phyloP scores from a whole-genome alignment of 306 rosid species.

The Senna siamea region DNA sequence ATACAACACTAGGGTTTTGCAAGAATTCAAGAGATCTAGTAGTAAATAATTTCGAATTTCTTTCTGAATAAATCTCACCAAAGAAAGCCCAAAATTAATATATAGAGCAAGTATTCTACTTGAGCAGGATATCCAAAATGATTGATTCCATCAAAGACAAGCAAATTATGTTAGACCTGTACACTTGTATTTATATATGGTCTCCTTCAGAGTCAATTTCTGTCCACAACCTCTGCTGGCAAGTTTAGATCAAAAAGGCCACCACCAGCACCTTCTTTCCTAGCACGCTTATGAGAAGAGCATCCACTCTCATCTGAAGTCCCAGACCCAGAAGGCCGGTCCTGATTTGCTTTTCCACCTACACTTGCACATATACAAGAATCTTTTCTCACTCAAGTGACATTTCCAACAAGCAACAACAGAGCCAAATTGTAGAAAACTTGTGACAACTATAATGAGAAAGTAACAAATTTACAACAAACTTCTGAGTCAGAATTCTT shows the following conservation, averaged over 20 bases:
- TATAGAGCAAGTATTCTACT: conserved; percentile 35
- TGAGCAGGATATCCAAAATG: conserved; percentile 42
- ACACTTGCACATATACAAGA: conserved; percentile 55
- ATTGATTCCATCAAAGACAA: conserved; percentile 47
- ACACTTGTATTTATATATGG: conserved; percentile 54
- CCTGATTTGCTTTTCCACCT: conserved; percentile 67
- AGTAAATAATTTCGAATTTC: conserved; percentile 34
- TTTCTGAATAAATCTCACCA: conserved; percentile 34
- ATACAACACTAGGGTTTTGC: conserved; percentile 47
- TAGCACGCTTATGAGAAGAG: conserved; percentile 78
- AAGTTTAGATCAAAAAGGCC: conserved; percentile 90
- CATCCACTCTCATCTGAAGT: conserved; percentile 69
- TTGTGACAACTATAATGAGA: conserved; percentile 28
- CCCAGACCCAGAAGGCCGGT: conserved; percentile 72
- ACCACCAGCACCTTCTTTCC: conserved; percentile 63
- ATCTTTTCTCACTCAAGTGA: conserved; percentile 49
- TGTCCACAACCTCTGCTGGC: conserved; percentile 86
- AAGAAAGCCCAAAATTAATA: conserved; percentile 37
- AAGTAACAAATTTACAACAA: conserved; percentile 25
- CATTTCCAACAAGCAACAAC: conserved; percentile 49
- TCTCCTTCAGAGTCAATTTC: conserved; percentile 64
- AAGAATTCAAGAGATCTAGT: conserved; percentile 27
- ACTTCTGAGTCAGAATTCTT: conserved; percentile 1
- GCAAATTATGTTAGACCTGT: conserved; percentile 70
- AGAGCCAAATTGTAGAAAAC: conserved; percentile 47